Base-by-base conservation (phyloP, 306 rosid genomes). In the Quercus ilex region DNA sequence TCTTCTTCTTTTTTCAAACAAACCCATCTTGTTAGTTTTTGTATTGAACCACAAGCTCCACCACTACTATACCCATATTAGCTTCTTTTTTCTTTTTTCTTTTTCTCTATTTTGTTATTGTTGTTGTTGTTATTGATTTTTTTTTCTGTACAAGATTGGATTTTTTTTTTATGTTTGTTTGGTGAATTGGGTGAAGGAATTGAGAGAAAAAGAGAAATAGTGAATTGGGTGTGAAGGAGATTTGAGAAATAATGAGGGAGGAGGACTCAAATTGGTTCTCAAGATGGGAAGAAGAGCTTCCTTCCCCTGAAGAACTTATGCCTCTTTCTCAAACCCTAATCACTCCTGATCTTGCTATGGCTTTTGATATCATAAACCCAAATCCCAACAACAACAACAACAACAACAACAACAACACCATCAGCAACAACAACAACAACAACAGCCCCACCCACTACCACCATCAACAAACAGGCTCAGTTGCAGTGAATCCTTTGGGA, bases 311-410 rank as follows among this genome's bases (percentile, higher is more conserved):
- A 0, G 98, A 95, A 63, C 91, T 92, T 73, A 95, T 92, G 92
- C 97, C 98, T 8, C 81, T 95, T 20, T 88, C 97, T 49, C 99
- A 92, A 89, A 90, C 99, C 97, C 98, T 95, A 81, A 95, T 95
- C 57, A 90, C 98, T 2, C 96, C 92, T 69, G 96, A 95, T 92
- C 99, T 95, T 4, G 99, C 99, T 77, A 11, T 95, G 21, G 98
- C 97, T 62, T 95, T 95, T 19, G 96, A 95, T 75, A 92, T 95
- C 88, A 62, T 88, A 77, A 92, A 84, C 76, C 86, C 90, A 79
- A 92, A 84, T 74, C 86, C 89, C 4, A 87, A 74, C 26, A n/a
- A 49, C 35, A 59, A 3, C 73, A 14, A 53, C 74, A 43, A 9
- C 75, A 51, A 67, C 26, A 33, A 23, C 76, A 64, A 51, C 43